Evolutionary conservation across 108 stramenopile genomes (phyloP).

Genomic region (Discostella stelligeroides): DNA sequence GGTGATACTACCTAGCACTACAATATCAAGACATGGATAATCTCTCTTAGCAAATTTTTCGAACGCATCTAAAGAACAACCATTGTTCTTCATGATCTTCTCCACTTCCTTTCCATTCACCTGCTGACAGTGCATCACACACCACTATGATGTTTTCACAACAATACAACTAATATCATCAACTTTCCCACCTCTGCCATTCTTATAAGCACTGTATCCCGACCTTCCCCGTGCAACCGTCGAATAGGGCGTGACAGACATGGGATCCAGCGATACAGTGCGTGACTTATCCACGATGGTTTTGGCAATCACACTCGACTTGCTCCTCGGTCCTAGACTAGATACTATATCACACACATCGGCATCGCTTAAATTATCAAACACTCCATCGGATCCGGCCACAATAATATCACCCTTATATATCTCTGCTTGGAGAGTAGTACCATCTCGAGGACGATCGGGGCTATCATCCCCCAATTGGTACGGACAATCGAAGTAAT

Average conservation of each 20-base stretch:
- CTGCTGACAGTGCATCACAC: neutral
- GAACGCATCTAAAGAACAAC: too few relatives aligned
- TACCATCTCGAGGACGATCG: constrained; percentile 82
- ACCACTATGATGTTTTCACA: constrained; percentile 48
- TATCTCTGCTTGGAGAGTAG: constrained; percentile 70
- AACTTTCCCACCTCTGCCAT: constrained; percentile 84
- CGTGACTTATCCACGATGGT: constrained; percentile 69
- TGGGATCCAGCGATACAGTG: constrained; percentile 63
- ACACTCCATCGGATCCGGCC: constrained; percentile 85
- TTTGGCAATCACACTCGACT: constrained; percentile 57
- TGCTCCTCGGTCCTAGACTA: constrained; percentile 17
- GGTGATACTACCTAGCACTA: too few relatives aligned
- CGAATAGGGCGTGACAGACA: constrained; percentile 77
- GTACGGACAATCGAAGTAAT: constrained; percentile 91
- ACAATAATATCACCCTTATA: constrained; percentile 75
- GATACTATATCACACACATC: constrained; percentile 47
- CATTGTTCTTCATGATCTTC: too few relatives aligned
- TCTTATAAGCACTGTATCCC: constrained; percentile 62
- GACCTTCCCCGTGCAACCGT: constrained; percentile 63
- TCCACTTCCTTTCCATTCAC: too few relatives aligned
- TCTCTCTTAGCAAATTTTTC: too few relatives aligned
- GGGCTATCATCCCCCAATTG: constrained; percentile 80
- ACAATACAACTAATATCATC: constrained; percentile 89
- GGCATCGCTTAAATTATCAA: constrained; percentile 80
- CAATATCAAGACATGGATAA: too few relatives aligned